Evolutionary conservation across 179 eudicot genomes (phyloP).

Genomic region (Heliamphora ciliata): DNA sequence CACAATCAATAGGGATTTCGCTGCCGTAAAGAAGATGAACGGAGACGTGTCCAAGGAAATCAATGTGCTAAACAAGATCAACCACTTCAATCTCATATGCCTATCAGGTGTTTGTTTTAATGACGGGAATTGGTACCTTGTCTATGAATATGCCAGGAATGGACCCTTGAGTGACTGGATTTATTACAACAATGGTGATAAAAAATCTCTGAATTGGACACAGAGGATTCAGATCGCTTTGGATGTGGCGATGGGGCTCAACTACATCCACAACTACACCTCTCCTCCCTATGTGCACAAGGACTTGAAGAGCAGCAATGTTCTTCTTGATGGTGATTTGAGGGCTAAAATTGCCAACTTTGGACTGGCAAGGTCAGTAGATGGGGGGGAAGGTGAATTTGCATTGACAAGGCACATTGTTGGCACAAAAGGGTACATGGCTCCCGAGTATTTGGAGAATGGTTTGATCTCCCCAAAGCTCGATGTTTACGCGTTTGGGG

Average conservation of each 20-base stretch:
- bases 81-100: constrained; percentile 67
- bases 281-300: constrained; percentile 69
- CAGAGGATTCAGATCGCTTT: constrained; percentile 62
- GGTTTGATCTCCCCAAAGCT: constrained; percentile 68
- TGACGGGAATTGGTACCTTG: constrained; percentile 70
- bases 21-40: constrained; percentile 67
- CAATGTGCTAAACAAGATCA: constrained; percentile 52
- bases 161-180: constrained; percentile 78
- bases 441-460: constrained; percentile 68
- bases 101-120: constrained; percentile 65
- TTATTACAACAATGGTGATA: constrained; percentile 23
- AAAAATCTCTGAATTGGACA: constrained; percentile 56
- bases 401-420: constrained; percentile 39
- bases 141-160: constrained; percentile 64
- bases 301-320: constrained; percentile 51
- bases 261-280: constrained; percentile 70
- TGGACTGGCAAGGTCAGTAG: constrained; percentile 51
- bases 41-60: constrained; percentile 71
- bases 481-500: constrained; percentile 74
- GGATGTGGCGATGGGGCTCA: constrained; percentile 77
- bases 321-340: constrained; percentile 60
- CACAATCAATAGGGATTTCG: constrained; percentile 60
- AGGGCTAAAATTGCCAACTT: constrained; percentile 73
- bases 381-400: constrained; percentile 35
- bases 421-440: constrained; percentile 62